Base-by-base conservation (phyloP, 2,329 filamentous ascomycete species). In the Lachnellula hyalina region DNA sequence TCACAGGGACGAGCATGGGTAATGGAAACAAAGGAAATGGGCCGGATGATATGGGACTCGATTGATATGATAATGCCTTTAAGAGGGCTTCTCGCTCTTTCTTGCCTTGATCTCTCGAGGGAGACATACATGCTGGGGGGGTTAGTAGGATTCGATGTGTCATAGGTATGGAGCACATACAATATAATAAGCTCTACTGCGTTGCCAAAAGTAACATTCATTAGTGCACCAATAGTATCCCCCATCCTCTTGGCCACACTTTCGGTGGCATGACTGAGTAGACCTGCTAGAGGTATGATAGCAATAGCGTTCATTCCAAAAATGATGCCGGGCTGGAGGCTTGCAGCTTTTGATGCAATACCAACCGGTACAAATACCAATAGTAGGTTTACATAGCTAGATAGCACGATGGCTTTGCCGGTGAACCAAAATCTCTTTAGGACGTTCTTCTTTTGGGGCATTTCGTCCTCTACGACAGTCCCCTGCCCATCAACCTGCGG, bases 181-280 rank as follows among this genome's bases (percentile, higher is more conserved):
- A 89, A 90, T 60, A 91, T 89, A 67, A 91, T 90, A 67, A 91
- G 72, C 71, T 91, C 87, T 23, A 90, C 87, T 21, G 87, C 85
- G 69, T 91, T 90, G 62, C 87, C 86, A 73, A 90, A 89, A 8
- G 86, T 89, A 57, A 90, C 84, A 65, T 90, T 90, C 68, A 90
- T 79, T 64, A 90, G 71, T 35, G 87, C 86, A 53, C 86, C 86
- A 46, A 89, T 74, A 3, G 85, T 85, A 67, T 90, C 87, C 51
- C 87, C 87, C 72, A 91, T 78, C 63, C 83, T 82, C 61, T 79
- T 79, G 47, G 87, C 86, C 55, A 90, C 87, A 54, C 83, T 86
- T 72, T 91, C 87, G 15, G 87, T 91, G 36, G 87, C 87, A 71
- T 84, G 84, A 63, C 83, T 84, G 62, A 91, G 75, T 51, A 91